These are phyloP conservation scores for Candida boleticola DNA, from an alignment of 805 yeast species.

Conservation along the genomic window DNA sequence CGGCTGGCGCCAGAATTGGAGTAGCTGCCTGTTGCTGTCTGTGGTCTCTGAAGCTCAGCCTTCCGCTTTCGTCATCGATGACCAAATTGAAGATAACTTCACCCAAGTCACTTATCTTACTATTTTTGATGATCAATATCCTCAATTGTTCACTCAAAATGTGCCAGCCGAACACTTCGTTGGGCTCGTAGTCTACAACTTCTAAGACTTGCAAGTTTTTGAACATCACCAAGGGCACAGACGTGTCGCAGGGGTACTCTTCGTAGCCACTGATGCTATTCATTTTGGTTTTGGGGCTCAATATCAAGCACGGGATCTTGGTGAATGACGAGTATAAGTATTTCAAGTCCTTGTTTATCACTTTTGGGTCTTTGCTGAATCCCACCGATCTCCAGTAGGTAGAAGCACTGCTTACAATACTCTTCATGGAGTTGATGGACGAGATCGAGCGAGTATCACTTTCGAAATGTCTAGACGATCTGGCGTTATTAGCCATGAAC, in stretches of 20 bases:
- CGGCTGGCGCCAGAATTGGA: background rate
- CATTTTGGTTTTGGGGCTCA: constrained; percentile 59
- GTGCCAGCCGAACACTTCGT: constrained; percentile 68
- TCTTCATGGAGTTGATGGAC: constrained; percentile 57
- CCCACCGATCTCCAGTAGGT: constrained; percentile 39
- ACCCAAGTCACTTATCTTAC: constrained; percentile 49
- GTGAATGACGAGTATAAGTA: constrained; percentile 64
- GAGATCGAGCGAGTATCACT: constrained; percentile 50
- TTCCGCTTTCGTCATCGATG: constrained; percentile 48
- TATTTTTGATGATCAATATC: constrained; percentile 52
- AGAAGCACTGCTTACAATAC: constrained; percentile 43
- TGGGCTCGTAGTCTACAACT: constrained; percentile 57
- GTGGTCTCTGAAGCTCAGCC: constrained; percentile 12
- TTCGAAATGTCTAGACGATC: constrained; percentile 37
- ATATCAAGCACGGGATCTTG: constrained; percentile 59
- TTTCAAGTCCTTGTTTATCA: constrained; percentile 48
- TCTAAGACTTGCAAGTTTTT: constrained; percentile 63
- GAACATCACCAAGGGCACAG: constrained; percentile 61
- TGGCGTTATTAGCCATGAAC: constrained; percentile 56
- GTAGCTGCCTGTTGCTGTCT: background rate
- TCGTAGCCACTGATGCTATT: constrained; percentile 59
- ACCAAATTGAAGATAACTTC: constrained; percentile 54
- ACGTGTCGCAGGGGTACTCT: constrained; percentile 69
- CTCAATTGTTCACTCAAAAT: constrained; percentile 51
- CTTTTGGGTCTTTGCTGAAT: constrained; percentile 40